Base-by-base conservation (phyloP, 805 yeast genomes). In the Yarrowia osloensis region DNA sequence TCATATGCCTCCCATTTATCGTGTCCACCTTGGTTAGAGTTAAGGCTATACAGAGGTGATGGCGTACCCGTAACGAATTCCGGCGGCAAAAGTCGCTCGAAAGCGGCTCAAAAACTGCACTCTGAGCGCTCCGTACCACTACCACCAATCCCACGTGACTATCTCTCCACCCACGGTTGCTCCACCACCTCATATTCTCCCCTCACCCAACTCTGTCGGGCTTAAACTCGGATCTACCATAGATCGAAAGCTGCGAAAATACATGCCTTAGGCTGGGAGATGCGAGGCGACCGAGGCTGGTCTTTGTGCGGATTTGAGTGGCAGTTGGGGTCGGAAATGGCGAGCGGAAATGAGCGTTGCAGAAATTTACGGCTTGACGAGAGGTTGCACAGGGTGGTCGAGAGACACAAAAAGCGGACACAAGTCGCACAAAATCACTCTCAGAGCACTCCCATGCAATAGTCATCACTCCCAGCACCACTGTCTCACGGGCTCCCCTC, bases 181-280 rank as follows among this genome's bases (percentile, higher is more conserved):
- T n/a, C n/a, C n/a, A n/a, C n/a, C n/a, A n/a, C n/a, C n/a, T n/a
- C n/a, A n/a, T n/a, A n/a, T n/a, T n/a, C n/a, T n/a, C n/a, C n/a
- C n/a, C n/a, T 17, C 40, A 19, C 21, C 15, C 62, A 55, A 55
- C 62, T 55, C 47, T 39, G 35, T 3, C 7, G n/a, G 33, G n/a
- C 8, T 26, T 55, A 22, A 39, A 28, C 62, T 55, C 62, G 19
- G 47, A 55, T 55, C 47, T 37, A 39, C 62, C 40, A 52, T 49
- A 17, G 59, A 52, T 52, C 59, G 59, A 52, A 52, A 50, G 57
- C 55, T 49, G 55, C 55, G 55, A 49, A 39, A 47, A 47, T 47
- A 46, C 31, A 28, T 29, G 55, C 55, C 49, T 44, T 44, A 44
- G 49, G 49, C 49, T 24, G 49, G 42, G 42, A 17, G 42, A 39